These are phyloP conservation scores for Hemileccinum rubropunctum DNA, from an alignment of 768 basidiomycete genomes.

Conservation along the genomic window DNA sequence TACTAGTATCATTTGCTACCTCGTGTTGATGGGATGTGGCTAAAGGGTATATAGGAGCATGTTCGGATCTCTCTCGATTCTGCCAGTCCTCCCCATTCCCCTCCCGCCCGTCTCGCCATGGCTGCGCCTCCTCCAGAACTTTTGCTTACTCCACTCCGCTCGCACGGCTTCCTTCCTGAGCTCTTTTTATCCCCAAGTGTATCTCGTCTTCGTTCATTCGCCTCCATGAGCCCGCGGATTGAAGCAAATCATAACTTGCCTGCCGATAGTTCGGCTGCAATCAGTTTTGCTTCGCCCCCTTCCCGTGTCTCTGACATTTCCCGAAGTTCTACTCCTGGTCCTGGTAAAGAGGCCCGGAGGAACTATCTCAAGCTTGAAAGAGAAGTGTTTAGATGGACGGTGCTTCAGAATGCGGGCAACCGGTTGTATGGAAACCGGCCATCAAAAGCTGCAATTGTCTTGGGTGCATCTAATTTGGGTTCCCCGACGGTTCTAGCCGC, in stretches of 20 bases:
- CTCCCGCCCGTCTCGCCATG: slow-evolving; percentile 32
- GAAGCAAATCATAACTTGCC: slow-evolving; percentile 44
- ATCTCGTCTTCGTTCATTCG: slow-evolving; percentile 74
- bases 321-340: slow-evolving; percentile 57
- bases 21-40: slow-evolving; percentile 20
- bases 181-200: slow-evolving; percentile 72
- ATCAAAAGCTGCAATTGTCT: slow-evolving; percentile 58
- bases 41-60: slow-evolving; percentile 31
- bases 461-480: slow-evolving; percentile 58
- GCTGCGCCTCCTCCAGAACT: slow-evolving; percentile 36
- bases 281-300: slow-evolving; percentile 50
- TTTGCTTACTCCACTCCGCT: background rate
- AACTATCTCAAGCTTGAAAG: slow-evolving; percentile 32
- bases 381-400: slow-evolving; percentile 77
- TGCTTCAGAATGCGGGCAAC: slow-evolving; percentile 55
- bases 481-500: slow-evolving; percentile 79
- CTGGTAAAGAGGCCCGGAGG: slow-evolving; percentile 20
- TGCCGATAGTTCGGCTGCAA: slow-evolving; percentile 41
- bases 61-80: slow-evolving; percentile 36
- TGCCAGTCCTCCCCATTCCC: slow-evolving; percentile 40
- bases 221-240: slow-evolving; percentile 44
- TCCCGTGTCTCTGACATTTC: slow-evolving; percentile 74
- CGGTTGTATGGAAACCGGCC: slow-evolving; percentile 52
- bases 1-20: slow-evolving; percentile 8
- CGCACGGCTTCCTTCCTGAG: slow-evolving; percentile 28